A percentile compares a stretch with the other conserved stretches of the same genome.
phyloP scores from a whole-genome alignment of 345 rosid genomes.

The Linum lewisii region DNA sequence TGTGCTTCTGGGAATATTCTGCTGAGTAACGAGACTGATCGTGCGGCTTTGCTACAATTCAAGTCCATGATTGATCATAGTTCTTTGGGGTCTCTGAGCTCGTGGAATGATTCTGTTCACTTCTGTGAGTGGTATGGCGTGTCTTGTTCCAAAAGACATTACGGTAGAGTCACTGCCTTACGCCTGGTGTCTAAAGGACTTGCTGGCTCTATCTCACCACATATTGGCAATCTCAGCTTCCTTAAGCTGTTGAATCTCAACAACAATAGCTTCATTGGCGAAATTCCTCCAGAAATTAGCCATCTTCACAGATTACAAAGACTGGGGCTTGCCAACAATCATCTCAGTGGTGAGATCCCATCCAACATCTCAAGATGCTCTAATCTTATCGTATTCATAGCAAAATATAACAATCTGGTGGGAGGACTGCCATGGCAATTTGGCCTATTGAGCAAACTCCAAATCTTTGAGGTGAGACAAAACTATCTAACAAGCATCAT shows the following conservation, averaged over 20 bases:
- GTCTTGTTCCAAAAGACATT: background rate
- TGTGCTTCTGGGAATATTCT: too few species aligned
- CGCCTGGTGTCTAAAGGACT: background rate
- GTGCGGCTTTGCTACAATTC: conserved; percentile 7
- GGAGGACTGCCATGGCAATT: conserved; percentile 11
- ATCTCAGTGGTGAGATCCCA: conserved; percentile 14
- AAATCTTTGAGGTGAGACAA: background rate
- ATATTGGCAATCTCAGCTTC: conserved; percentile 12
- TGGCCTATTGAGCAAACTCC: background rate
- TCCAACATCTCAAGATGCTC: conserved; percentile 6
- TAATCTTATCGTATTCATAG: background rate
- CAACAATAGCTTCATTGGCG: conserved; percentile 2
- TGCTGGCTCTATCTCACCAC: conserved; percentile 6
- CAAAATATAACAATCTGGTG: background rate
- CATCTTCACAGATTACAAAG: background rate
- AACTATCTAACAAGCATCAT: conserved; percentile 14
- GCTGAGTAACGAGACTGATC: conserved; percentile 2
- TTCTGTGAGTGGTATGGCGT: conserved; percentile 9
- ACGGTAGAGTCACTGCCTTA: background rate
- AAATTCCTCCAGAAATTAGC: conserved; percentile 15
- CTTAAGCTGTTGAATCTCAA: background rate
- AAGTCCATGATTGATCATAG: conserved; percentile 4
- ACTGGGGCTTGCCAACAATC: background rate
- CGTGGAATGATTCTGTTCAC: conserved; percentile 10
- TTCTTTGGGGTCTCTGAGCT: conserved; percentile 3